phyloP scores from a whole-genome alignment of 331 rosid species.

The Spiraea crenata region DNA sequence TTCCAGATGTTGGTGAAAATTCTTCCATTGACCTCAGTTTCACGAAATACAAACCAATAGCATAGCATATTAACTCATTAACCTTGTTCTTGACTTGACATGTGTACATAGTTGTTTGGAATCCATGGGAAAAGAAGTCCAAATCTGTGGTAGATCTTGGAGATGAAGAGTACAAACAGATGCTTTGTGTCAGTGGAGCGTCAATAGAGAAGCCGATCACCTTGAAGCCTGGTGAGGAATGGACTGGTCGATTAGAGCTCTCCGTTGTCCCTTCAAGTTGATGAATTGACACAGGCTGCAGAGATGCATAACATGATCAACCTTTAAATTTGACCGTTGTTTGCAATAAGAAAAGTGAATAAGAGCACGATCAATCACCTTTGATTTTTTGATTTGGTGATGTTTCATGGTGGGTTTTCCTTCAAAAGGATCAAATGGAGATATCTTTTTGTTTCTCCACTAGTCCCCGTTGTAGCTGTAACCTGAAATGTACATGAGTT shows the following conservation, averaged over 20 bases:
- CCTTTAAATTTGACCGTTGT: background rate
- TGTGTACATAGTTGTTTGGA: constrained; percentile 74
- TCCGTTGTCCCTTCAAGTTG: constrained; percentile 54
- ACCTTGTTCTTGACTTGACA: background rate
- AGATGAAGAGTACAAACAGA: constrained; percentile 85
- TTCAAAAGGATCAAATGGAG: constrained; percentile 26
- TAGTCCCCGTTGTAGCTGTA: constrained; percentile 19
- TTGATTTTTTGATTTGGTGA: constrained; percentile 11
- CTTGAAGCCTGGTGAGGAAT: constrained; percentile 85
- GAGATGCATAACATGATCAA: too few species aligned
- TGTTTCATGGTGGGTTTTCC: background rate
- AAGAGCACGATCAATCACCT: constrained; percentile 5
- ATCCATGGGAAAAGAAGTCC: constrained; percentile 87
- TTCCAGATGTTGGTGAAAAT: constrained; percentile 71
- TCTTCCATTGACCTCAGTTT: background rate
- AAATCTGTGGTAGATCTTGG: constrained; percentile 68
- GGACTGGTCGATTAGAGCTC: constrained; percentile 83
- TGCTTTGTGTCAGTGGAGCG: constrained; percentile 89
- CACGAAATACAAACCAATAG: background rate
- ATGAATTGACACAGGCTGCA: constrained; percentile 6
- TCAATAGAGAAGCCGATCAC: constrained; percentile 72
- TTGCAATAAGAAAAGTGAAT: constrained; percentile 7
- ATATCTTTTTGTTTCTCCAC: constrained; percentile 19
- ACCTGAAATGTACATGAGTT: constrained; percentile 1
- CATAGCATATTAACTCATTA: background rate